Conservation (phyloP, 257 asterid species). For the Leonotis leonurus region DNA sequence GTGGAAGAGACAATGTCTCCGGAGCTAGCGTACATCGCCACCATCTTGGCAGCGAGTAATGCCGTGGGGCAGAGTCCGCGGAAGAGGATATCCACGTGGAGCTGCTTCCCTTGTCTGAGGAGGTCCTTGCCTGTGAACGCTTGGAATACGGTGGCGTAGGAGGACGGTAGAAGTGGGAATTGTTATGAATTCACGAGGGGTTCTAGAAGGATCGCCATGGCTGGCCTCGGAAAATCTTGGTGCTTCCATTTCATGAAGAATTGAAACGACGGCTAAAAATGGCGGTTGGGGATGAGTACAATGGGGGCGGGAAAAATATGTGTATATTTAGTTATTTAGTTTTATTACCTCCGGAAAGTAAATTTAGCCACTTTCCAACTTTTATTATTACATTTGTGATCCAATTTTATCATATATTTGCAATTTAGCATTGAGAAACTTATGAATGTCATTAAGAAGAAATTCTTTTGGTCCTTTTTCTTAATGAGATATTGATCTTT, state of each 20-base stretch:
- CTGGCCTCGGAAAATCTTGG: slow-evolving; percentile 21
- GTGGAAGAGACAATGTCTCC: slow-evolving; percentile 65
- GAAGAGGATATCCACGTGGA: slow-evolving; percentile 58
- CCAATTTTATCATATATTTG: too few species aligned
- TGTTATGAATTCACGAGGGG: slow-evolving; percentile 27
- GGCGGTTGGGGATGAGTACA: background rate
- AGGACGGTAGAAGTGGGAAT: slow-evolving; percentile 26
- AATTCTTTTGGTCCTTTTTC: too few species aligned
- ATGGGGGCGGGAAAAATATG: slow-evolving; percentile 2
- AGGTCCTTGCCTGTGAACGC: slow-evolving; percentile 46
- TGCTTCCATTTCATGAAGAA: slow-evolving; percentile 23
- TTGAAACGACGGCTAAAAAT: background rate
- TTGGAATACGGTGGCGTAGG: slow-evolving; percentile 54
- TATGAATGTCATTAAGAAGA: too few species aligned
- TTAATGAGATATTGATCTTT: too few species aligned
- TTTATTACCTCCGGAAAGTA: background rate
- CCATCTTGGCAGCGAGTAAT: slow-evolving; percentile 69
- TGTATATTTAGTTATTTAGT: background rate
- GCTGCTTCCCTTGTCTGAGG: slow-evolving; percentile 60
- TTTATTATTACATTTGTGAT: background rate
- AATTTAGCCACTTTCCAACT: background rate
- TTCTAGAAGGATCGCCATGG: slow-evolving; percentile 33
- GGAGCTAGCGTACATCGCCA: slow-evolving; percentile 92
- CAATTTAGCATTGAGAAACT: too few species aligned
- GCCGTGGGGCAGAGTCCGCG: slow-evolving; percentile 47